Base-by-base conservation (phyloP, 345 rosid genomes). In the Arabis hirsuta region DNA sequence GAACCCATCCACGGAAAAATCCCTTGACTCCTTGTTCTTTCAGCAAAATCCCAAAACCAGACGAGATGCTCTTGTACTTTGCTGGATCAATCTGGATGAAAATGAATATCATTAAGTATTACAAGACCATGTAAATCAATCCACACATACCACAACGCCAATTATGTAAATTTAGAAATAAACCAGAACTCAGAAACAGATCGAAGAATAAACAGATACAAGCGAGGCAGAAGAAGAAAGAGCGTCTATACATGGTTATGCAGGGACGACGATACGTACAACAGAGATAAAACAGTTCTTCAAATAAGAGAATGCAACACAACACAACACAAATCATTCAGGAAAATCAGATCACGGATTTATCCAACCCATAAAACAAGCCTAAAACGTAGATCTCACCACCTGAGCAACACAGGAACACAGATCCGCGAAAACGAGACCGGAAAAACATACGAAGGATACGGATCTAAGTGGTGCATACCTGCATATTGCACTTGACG, bases 401-500 rank as follows among this genome's bases (percentile, higher is more conserved):
- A 70, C 60, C 29, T 11, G 9, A 70, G 29, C 36, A 55, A 56
- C 45, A 60, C 12, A 31, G 0, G 9, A 12, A 64, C 61, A 41
- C 57, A 24, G 65, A 69, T 55, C 79, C 20, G 41, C 36, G 3
- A 34, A 27, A 22, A 52, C 5, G 62, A 65, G 31, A 29, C 31
- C 29, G 3, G 27, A 27, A 45, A 34, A 13, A 55, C 55, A 55
- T 9, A 53, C 5, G 6, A 31, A 68, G 1, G 42, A 69, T 12
- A 41, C 2, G 38, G 72, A 63, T 51, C 26, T 59, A 36, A 56
- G 41, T 29, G 4, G 36, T 22, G 10, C 5, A 45, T 11, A 92
- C 99, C 97, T 96, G 99, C 98, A 96, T 96, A 77, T 96, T 96
- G 65, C 99, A 92, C 84, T 96, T 96, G 88, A 96, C 97, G 31